Evolutionary conservation across 768 basidiomycete genomes (phyloP), one percentile per base, ranked within the genome.

Genomic region (Porpolomopsis calyptriformis): DNA sequence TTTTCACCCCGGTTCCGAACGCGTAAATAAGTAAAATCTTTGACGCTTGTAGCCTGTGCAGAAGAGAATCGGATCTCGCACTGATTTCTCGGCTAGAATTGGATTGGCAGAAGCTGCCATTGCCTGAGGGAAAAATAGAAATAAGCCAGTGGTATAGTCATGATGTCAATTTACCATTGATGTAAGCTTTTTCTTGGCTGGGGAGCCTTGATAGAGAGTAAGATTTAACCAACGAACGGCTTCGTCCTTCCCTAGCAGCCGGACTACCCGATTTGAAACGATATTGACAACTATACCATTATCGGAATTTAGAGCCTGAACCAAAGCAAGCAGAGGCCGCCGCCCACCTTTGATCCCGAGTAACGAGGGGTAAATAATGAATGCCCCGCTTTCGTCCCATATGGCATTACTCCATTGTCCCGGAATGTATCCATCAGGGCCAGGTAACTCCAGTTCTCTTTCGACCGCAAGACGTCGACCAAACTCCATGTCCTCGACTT

Each of bases 381-480:
- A 96, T 12, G 89, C 84, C 4, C 94, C 93, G 51, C 85, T 92
- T 64, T 99, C 96, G 57, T 99, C 96, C 93, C 93, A 99, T n/a
- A 91, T 75, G 1, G 81, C 87, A 58, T 88, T 93, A 22, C 80
- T 86, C 72, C 85, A 91, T 55, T 80, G 76, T 19, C 81, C 86
- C 44, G 80, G 83, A 47, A 76, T 68, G 43, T 68, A 71, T 23
- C 82, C 82, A 57, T 87, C 85, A 3, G 80, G 78, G 10, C 80
- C 83, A 29, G 83, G 80, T 46, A 84, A 66, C 65, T 97, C 92
- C 35, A 99, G 64, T 57, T 98, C 96, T 50, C 87, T 73, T 62
- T 99, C 96, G 24, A 82, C 71, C 3, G 94, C 94, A 51, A 98
- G 68, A n/a, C 94, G 75, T 47, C 94, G 72, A n/a, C 94, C 92